Evolutionary conservation across 1,139 yeast genomes (phyloP).

Genomic region (Geotrichum bryndzae): DNA sequence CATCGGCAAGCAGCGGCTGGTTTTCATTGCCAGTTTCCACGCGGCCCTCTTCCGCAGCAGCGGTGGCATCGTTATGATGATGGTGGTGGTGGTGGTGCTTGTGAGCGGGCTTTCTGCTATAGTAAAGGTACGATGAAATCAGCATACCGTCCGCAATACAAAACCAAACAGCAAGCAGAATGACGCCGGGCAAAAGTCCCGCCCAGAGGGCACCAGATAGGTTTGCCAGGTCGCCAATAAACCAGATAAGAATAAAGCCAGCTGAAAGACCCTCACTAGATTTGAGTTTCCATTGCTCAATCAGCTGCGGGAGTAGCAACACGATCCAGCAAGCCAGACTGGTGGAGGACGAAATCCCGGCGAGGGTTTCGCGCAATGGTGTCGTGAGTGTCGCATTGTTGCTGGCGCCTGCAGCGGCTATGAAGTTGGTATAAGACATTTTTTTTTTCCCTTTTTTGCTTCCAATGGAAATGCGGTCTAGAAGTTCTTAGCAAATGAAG

Average conservation of each 20-base stretch:
- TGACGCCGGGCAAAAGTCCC: conserved; percentile 59
- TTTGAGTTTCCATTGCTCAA: conserved; percentile 75
- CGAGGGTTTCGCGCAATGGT: conserved; percentile 40
- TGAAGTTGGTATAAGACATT: neutral
- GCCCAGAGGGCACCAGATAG: conserved; percentile 70
- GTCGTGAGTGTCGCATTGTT: conserved; percentile 16
- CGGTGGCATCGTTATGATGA: conserved; percentile 14
- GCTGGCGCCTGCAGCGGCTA: neutral
- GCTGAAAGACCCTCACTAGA: conserved; percentile 76
- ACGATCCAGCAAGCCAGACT: conserved; percentile 69
- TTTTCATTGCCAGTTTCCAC: conserved; percentile 22
- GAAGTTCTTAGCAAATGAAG: neutral
- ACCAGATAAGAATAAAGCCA: conserved; percentile 65
- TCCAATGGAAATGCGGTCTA: no score
- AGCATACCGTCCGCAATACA: conserved; percentile 63
- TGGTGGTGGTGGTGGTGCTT: conserved; percentile 16
- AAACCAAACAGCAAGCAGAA: conserved; percentile 68
- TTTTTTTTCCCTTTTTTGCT: neutral
- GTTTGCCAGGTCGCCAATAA: conserved; percentile 65
- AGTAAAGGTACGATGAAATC: conserved; percentile 55
- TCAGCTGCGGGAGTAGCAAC: conserved; percentile 68
- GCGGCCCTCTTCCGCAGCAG: conserved; percentile 8
- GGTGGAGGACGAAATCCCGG: conserved; percentile 61
- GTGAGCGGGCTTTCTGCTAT: conserved; percentile 20
- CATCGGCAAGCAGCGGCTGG: conserved; percentile 24